Evolutionary conservation across 2,329 filamentous ascomycete species (phyloP), one percentile per base, ranked within the genome.

Genomic region (Alternaria atra): DNA sequence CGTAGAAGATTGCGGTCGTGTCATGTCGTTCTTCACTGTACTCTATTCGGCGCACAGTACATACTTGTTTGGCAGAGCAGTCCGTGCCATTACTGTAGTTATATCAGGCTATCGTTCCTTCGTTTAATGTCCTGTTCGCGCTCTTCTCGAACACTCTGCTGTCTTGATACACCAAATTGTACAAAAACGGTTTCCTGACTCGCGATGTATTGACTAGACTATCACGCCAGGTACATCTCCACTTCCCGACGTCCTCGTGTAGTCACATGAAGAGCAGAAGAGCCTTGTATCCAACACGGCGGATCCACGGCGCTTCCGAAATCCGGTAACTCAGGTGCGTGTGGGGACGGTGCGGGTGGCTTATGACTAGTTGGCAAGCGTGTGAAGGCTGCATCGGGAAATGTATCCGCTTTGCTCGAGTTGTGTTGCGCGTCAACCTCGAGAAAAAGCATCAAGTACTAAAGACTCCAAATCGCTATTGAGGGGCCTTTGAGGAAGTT

Each of bases 371-470:
- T 42, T 47, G 34, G 43, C 32, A 48, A 39, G 39, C 54, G 12
- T 52, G 53, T 15, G 57, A 63, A 17, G 27, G 13, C 58, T 32
- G 46, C 32, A 34, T 59, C 39, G 32, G 55, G 52, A 44, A 59
- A 35, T 42, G 27, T 9, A 56, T 48, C 56, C 60, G 42, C 34
- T 32, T 27, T 52, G 17, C 39, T 29, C 47, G 46, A 23, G 29
- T 32, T 1, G 44, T 32, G 29, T 40, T 55, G 44, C 44, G 32
- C 32, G n/a, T 37, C 40, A 55, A 17, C 20, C n/a, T 5, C 32
- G 35, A 23, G 15, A n/a, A 35, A 25, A 10, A 37, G 39, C 6
- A 35, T 34, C 12, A 10, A 34, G 23, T 9, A 40, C 8, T 20
- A 40, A 29, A 6, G 27, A 27, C 20, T 20, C 20, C 20, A 20